Percentiles rank a stretch among this genome's conserved stretches.
Conservation (phyloP, 352 stramenopile genomes). For the Sclerospora graminicola region DNA sequence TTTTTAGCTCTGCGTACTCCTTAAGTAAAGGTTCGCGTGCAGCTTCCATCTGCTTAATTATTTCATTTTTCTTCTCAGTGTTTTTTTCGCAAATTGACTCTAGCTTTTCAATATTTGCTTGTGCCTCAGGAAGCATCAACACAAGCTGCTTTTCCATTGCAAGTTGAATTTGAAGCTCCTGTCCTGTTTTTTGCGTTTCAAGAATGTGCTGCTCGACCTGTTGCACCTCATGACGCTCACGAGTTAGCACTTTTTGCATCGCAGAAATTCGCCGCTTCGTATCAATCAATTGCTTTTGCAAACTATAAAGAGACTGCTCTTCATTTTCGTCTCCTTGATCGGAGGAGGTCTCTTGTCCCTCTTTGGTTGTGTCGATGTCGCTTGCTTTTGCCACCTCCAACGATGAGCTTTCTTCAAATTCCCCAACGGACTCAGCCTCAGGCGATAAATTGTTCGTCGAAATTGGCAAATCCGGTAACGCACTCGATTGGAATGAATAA, state of each 20-base stretch:
- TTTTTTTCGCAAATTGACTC: constrained; percentile 50
- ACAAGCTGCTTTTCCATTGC: constrained; percentile 44
- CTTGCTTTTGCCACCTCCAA: constrained; percentile 1
- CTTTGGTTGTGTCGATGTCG: constrained; percentile 4
- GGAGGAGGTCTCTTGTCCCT: background rate
- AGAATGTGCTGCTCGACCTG: constrained; percentile 24
- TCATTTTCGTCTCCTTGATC: constrained; percentile 4
- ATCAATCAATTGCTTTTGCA: constrained; percentile 24
- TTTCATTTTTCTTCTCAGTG: constrained; percentile 33
- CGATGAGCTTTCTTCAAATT: background rate
- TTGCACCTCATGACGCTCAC: constrained; percentile 19
- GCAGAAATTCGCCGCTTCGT: constrained; percentile 25
- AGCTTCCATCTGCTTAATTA: constrained; percentile 42
- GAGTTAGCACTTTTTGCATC: constrained; percentile 32
- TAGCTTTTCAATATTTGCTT: constrained; percentile 59
- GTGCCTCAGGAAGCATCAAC: constrained; percentile 48
- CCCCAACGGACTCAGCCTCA: background rate
- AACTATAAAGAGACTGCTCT: constrained; percentile 17
- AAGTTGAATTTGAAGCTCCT: constrained; percentile 38
- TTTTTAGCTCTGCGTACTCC: constrained; percentile 32
- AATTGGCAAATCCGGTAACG: constrained; percentile 7
- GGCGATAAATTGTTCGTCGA: constrained; percentile 1
- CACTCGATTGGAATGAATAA: constrained; percentile 5
- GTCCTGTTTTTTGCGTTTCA: constrained; percentile 17
- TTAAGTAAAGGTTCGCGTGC: constrained; percentile 34